These are phyloP conservation scores for Striga asiatica DNA, from an alignment of 257 asterid species.

Conservation along the genomic window DNA sequence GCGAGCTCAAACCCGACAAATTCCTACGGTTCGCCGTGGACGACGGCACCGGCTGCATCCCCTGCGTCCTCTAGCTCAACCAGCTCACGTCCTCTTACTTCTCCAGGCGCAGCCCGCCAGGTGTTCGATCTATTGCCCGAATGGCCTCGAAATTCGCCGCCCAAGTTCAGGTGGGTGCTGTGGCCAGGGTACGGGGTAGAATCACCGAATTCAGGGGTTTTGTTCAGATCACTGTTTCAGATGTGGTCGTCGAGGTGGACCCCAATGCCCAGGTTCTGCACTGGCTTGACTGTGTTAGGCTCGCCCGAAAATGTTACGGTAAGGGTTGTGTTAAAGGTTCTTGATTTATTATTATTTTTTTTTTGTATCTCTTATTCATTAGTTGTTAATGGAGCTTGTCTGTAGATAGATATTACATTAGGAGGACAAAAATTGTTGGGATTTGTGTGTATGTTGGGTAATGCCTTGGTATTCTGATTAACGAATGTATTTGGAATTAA, in stretches of 20 bases:
- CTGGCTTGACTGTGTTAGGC: slow-evolving; percentile 32
- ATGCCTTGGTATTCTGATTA: too few relatives aligned
- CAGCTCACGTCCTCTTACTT: slow-evolving; percentile 50
- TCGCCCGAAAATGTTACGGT: slow-evolving; percentile 27
- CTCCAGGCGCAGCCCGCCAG: slow-evolving; percentile 43
- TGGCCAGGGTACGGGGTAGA: slow-evolving; percentile 73
- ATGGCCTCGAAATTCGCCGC: slow-evolving; percentile 33
- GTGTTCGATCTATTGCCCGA: slow-evolving; percentile 62
- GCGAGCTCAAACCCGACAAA: slow-evolving; percentile 46
- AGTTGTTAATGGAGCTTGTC: too few relatives aligned
- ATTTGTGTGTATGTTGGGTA: too few relatives aligned
- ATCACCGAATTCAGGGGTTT: slow-evolving; percentile 42
- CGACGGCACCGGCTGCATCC: slow-evolving; percentile 69
- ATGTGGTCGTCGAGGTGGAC: slow-evolving; percentile 54
- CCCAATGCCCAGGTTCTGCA: slow-evolving; percentile 73
- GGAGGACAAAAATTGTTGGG: too few relatives aligned
- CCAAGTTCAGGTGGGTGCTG: slow-evolving; percentile 43
- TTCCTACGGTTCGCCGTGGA: slow-evolving; percentile 55
- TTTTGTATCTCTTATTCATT: too few relatives aligned
- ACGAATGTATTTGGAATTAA: too few relatives aligned
- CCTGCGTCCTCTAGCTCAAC: slow-evolving; percentile 75
- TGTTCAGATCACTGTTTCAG: slow-evolving; percentile 66
- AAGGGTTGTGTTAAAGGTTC: too few relatives aligned
- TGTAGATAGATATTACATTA: too few relatives aligned
- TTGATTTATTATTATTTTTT: too few relatives aligned